Percentiles rank a stretch among this genome's conserved stretches.
These are phyloP conservation scores for Aegilops speltoides DNA, from an alignment of 176 grass and related monocot genomes.

Conservation along the genomic window DNA sequence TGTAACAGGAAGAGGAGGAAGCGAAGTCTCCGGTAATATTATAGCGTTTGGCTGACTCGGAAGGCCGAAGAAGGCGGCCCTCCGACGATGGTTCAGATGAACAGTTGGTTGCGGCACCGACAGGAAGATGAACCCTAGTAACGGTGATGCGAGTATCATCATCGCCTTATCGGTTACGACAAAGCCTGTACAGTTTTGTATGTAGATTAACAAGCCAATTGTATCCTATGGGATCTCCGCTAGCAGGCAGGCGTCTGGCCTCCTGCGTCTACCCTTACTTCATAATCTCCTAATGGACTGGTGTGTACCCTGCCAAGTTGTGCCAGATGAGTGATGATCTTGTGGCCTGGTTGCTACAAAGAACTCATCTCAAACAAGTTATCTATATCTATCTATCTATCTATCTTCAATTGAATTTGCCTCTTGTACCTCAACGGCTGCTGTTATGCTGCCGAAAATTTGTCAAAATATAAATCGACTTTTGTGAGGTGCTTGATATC, in stretches of 20 bases:
- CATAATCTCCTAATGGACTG: not conserved
- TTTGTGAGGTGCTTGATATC: not conserved
- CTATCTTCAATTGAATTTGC: not conserved
- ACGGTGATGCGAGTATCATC: not conserved
- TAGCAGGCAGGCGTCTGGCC: not conserved
- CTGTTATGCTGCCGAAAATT: not conserved
- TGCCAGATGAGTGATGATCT: not conserved
- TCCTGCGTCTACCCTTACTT: not conserved
- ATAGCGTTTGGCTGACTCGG: conserved; percentile 3
- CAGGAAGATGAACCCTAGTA: conserved; percentile 24
- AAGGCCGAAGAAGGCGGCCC: conserved; percentile 6
- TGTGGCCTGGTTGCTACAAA: not conserved
- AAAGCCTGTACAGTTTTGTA: conserved; percentile 48
- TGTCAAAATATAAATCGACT: not conserved
- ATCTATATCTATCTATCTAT: not conserved
- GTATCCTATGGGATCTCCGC: not conserved
- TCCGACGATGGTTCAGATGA: conserved; percentile 24
- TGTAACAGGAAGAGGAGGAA: not conserved
- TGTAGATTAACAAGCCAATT: conserved; percentile 39
- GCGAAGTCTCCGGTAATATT: not conserved
- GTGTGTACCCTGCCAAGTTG: not conserved
- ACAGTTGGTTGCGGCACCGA: conserved; percentile 5
- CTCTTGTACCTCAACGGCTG: not conserved
- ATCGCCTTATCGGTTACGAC: conserved; percentile 1
- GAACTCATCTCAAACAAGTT: not conserved